Conservation (phyloP, 768 basidiomycete species). For the Lactifluus volemus region DNA sequence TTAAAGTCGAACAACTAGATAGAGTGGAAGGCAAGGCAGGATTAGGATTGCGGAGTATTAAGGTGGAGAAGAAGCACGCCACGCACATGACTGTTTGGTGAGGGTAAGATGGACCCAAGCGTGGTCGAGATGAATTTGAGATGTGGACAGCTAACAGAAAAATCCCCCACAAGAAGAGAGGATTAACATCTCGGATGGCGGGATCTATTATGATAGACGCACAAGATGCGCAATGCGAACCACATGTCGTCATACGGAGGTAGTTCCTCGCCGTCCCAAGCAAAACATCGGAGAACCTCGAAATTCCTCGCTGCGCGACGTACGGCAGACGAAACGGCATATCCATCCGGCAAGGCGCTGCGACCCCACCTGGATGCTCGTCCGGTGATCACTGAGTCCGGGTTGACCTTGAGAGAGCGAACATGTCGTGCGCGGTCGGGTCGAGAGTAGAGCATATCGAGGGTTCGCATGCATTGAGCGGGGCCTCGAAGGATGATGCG, state of each 20-base stretch:
- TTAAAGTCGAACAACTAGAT: slow-evolving; percentile 59
- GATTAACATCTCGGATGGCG: too few relatives aligned
- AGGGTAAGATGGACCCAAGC: slow-evolving; percentile 52
- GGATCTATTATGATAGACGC: slow-evolving; percentile 19
- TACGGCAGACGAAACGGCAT: slow-evolving; percentile 43
- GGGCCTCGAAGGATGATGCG: slow-evolving; percentile 44
- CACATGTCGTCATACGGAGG: slow-evolving; percentile 69
- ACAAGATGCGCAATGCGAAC: slow-evolving; percentile 65
- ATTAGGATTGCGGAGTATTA: neutral
- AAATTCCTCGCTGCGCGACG: slow-evolving; percentile 40
- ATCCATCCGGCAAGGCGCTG: slow-evolving; percentile 27
- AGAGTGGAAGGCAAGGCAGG: neutral
- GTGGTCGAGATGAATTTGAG: slow-evolving; percentile 54
- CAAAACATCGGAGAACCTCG: slow-evolving; percentile 57
- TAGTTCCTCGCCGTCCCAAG: slow-evolving; percentile 60
- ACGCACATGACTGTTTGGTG: slow-evolving; percentile 53
- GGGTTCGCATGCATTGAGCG: slow-evolving; percentile 54
- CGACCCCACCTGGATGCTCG: slow-evolving; percentile 17
- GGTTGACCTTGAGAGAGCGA: slow-evolving; percentile 45
- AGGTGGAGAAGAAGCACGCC: too few relatives aligned
- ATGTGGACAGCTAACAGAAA: slow-evolving; percentile 47
- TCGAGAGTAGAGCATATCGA: slow-evolving; percentile 50
- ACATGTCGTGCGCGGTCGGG: slow-evolving; percentile 61
- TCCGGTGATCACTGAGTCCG: slow-evolving; percentile 19
- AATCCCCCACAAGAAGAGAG: too few relatives aligned